Base-by-base conservation (phyloP, 2,329 filamentous ascomycete species). In the Moelleriella libera region DNA sequence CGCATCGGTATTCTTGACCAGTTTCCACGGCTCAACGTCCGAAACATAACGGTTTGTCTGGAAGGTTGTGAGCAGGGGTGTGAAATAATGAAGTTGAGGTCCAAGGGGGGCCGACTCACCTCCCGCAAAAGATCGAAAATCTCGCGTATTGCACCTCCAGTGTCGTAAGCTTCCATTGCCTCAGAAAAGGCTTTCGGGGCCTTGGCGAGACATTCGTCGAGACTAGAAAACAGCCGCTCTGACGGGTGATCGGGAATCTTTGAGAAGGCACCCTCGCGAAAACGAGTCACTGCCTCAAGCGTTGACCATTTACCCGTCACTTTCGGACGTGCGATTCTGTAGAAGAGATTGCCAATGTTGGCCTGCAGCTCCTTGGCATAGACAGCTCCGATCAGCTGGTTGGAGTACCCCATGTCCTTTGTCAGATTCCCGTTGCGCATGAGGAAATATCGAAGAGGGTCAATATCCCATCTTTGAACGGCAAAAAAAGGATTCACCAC, bases 401-500 rank as follows among this genome's bases (percentile, higher is more conserved):
- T 98, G 51, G 83, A 82, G 59, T 97, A 98, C 61, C 88, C 81
- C 31, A 87, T 76, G 60, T 98, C 92, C 48, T 85, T 71, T 11
- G 68, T 68, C 34, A 95, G 78, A 28, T 82, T 85, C 41, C 88
- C 89, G 51, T 89, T 83, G 51, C 83, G 78, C 52, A 88, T 78
- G 53, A 98, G 76, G 63, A 90, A 98, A 66, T 85, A 97, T 8
- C 92, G 83, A 74, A 98, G 80, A 1, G 82, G 75, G 61, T 98
- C 94, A 5, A 88, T 71, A 2, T 88, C 88, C 66, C 88, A 98
- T 6, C 89, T 78, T 52, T 95, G 83, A 44, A 97, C 76, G 10
- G 92, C 92, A 55, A 88, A 88, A 60, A 94, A 88, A 0, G 92
- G 92, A 58, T 95, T 92, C 42, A 98, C 90, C 2, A 94, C 90